A percentile compares a stretch with the other conserved stretches of the same genome.
Conservation (phyloP, 495 filamentous ascomycete species). For the Penicillium herquei region DNA sequence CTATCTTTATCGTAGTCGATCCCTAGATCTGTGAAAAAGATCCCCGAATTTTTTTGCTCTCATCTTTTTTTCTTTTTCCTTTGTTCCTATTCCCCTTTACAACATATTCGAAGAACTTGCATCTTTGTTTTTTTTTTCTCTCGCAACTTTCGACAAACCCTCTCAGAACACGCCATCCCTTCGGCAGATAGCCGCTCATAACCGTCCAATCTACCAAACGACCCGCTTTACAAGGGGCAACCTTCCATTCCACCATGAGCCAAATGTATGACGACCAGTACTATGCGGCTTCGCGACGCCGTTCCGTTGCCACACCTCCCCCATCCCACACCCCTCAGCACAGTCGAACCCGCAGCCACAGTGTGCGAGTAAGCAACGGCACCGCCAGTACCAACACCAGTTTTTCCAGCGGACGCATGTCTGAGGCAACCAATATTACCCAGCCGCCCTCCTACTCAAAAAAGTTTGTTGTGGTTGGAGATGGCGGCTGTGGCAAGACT, state of each 20-base stretch:
- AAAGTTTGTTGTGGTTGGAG: slow-evolving; percentile 97
- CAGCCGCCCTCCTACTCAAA: slow-evolving; percentile 91
- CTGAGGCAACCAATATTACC: slow-evolving; percentile 79
- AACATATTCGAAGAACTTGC: not conserved
- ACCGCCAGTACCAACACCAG: slow-evolving; percentile 78
- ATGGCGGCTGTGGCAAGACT: slow-evolving; percentile 98
- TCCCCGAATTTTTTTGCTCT: slow-evolving; percentile 8
- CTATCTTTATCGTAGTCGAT: slow-evolving; percentile 16
- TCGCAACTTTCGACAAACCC: not conserved
- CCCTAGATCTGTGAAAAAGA: slow-evolving; percentile 22
- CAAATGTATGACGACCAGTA: slow-evolving; percentile 50
- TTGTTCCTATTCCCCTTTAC: slow-evolving; percentile 6
- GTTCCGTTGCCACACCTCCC: slow-evolving; percentile 47
- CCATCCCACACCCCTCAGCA: slow-evolving; percentile 47
- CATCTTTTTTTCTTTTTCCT: slow-evolving; percentile 9
- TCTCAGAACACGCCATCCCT: slow-evolving; percentile 1
- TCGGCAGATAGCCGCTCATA: slow-evolving; percentile 13
- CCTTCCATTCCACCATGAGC: slow-evolving; percentile 33
- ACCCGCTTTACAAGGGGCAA: slow-evolving; percentile 18
- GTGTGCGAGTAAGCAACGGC: slow-evolving; percentile 69
- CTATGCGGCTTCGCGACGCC: slow-evolving; percentile 50
- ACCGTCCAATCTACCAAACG: not conserved
- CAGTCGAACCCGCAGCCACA: slow-evolving; percentile 56
- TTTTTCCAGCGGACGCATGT: slow-evolving; percentile 63
- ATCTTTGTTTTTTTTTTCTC: slow-evolving; percentile 8